Base-by-base conservation (phyloP, 2,329 filamentous ascomycete species). In the Chrysoporthe austroafricana region DNA sequence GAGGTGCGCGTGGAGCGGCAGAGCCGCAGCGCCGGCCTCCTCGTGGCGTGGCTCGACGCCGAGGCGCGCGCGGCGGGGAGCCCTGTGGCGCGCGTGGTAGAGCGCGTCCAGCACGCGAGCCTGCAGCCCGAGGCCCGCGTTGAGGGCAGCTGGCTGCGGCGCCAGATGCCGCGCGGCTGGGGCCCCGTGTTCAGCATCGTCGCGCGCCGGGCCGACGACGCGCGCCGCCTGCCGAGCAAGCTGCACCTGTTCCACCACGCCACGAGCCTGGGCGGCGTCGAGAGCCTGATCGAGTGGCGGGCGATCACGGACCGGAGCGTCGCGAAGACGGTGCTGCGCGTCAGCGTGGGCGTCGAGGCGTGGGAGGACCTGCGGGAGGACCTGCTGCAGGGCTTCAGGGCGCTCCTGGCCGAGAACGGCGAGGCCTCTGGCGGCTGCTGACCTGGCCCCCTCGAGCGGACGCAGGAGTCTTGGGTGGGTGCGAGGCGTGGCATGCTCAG, bases 231-330 rank as follows among this genome's bases (percentile, higher is more conserved):
- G 71, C 96, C 96, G 3, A 91, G 90, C 74, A 91, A 92, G 78
- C 80, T 98, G 76, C 77, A 83, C 2, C 85, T 97, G 57, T 98
- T 98, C 82, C 93, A 97, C 73, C 96, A 99, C 79, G 96, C 96
- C 6, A 99, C 96, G 2, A 96, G 92, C 77, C 80, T 98, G 39
- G 96, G 96, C 2, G 95, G 96, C 4, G 93, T 98, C 11, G 96
- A 98, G 85, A 96, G 93, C 75, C 80, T 98, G 82, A 94, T 99
- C 73, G 96, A 99, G 85, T 99, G 96, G 96, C 85, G 96, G 68
- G 88, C 91, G 60, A 96, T 99, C 93, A 90, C 89, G 68, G 96
- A 99, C 82, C 74, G 79, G 3, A 83, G 77, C 1, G 89, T 96
- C 50, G 92, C 96, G 75, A 86, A 84, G 75, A 83, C 87, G 67